Evolutionary conservation across 345 rosid genomes (phyloP).

Genomic region (Nephelium lappaceum): DNA sequence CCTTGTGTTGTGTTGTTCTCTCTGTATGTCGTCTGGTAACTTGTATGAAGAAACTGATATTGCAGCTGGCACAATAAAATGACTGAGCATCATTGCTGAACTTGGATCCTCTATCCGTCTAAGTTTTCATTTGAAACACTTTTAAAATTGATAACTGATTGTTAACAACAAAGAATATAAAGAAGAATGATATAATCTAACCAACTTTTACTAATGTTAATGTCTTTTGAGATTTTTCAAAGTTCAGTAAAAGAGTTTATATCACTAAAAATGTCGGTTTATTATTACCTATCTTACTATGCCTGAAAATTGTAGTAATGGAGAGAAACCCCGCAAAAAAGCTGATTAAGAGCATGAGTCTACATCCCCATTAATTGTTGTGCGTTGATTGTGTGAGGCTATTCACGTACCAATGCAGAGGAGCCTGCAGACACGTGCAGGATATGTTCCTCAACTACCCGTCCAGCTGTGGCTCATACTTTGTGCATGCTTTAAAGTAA

Average conservation of each 20-base stretch:
- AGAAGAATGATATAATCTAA: too few relatives aligned
- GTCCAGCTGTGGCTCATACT: conserved; percentile 9
- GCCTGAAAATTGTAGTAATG: too few relatives aligned
- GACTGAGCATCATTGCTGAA: too few relatives aligned
- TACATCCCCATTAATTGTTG: background rate
- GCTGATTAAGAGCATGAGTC: background rate
- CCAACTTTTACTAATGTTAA: too few relatives aligned
- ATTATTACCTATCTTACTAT: too few relatives aligned
- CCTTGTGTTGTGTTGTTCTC: background rate
- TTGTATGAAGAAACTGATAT: background rate
- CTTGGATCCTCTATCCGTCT: too few relatives aligned
- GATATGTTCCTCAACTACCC: conserved; percentile 3
- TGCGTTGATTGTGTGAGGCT: background rate
- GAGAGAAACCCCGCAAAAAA: too few relatives aligned
- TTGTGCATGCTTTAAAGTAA: conserved; percentile 10
- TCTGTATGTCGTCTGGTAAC: background rate
- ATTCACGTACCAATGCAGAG: background rate
- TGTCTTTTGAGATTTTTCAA: too few relatives aligned
- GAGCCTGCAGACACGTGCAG: background rate
- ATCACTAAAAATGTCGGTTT: too few relatives aligned
- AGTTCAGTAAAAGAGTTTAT: too few relatives aligned
- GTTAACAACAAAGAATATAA: background rate
- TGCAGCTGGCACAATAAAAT: background rate
- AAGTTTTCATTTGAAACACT: too few relatives aligned
- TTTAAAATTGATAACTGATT: too few relatives aligned